Base-by-base conservation (phyloP, 1,284 basidiomycete genomes). In the Ganoderma multipileum region DNA sequence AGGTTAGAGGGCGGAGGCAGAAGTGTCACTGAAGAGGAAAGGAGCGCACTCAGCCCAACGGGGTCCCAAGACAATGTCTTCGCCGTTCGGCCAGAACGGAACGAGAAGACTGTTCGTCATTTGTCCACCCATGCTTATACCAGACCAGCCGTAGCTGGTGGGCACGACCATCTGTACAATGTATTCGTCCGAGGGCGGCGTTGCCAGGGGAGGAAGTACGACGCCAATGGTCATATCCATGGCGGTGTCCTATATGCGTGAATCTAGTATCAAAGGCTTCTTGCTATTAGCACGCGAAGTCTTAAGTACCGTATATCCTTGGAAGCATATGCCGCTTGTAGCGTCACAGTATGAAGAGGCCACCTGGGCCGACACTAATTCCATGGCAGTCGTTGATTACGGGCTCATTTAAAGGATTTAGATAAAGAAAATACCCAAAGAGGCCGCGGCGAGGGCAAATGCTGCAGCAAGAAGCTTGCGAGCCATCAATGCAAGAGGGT, bases 101-200 rank as follows among this genome's bases (percentile, higher is more conserved):
- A 79, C 76, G 39, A 79, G 64, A 14, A 79, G 68, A 60, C 77
- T 77, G 64, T 78, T 72, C 0, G 76, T 70, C 77, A 79, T 79
- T 8, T 66, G 69, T 23, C 78, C 78, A 0, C 75, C 77, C 60
- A 76, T 72, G 66, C 77, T 78, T 63, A 78, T 61, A 39, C 78
- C 77, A 5, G 75, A 73, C 71, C 73, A 79, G 33, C 78, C 78
- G 64, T 75, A 77, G 47, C 65, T 70, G 11, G 64, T 71, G 2
- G 77, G 78, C 1, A 72, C 75, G n/a, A 78, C 72, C 3, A 78
- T 62, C 63, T 78, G 76, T 1, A 76, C 73, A 41, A 78, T 77
- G 61, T 73, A 78, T 63, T 79, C 77, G 47, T 73, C 68, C 26
- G 76, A 74, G 3, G 76, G 69, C 2, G 76, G 76, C 2, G 73